Evolutionary conservation across 148 eudicot genomes (phyloP).

Genomic region (Beta vulgaris): DNA sequence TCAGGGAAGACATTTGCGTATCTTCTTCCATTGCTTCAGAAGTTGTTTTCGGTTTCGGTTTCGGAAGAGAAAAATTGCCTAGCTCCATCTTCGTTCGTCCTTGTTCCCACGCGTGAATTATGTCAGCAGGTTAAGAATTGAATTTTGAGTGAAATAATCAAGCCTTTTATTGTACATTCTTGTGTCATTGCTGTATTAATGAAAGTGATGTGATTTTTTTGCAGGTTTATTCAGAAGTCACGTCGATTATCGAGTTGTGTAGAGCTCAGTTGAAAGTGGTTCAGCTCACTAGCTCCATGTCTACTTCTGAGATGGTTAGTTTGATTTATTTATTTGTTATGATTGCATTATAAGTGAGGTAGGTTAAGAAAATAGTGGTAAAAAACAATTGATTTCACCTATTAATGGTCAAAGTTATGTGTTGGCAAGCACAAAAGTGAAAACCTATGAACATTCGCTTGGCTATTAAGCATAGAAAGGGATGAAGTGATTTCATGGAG

Average conservation of each 20-base stretch:
- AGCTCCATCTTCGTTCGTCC: conserved; percentile 57
- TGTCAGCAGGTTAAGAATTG: conserved; percentile 60
- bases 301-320: conserved; percentile 75
- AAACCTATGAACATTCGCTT: too few relatives aligned
- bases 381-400: too few relatives aligned
- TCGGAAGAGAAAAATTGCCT: conserved; percentile 32
- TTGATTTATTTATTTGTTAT: not conserved
- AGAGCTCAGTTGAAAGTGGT: conserved; percentile 70
- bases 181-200: not conserved
- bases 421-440: too few relatives aligned
- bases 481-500: too few relatives aligned
- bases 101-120: conserved; percentile 83
- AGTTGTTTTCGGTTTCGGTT: conserved; percentile 52
- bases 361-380: too few relatives aligned
- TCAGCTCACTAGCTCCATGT: conserved; percentile 64
- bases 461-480: too few relatives aligned
- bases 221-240: conserved; percentile 70
- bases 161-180: not conserved
- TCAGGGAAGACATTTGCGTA: conserved; percentile 96
- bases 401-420: too few relatives aligned
- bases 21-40: conserved; percentile 85
- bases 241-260: conserved; percentile 69
- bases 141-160: not conserved
- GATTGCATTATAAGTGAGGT: too few relatives aligned
- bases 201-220: not conserved